Evolutionary conservation across 345 rosid species (phyloP).

Genomic region (Heritiera fomes): DNA sequence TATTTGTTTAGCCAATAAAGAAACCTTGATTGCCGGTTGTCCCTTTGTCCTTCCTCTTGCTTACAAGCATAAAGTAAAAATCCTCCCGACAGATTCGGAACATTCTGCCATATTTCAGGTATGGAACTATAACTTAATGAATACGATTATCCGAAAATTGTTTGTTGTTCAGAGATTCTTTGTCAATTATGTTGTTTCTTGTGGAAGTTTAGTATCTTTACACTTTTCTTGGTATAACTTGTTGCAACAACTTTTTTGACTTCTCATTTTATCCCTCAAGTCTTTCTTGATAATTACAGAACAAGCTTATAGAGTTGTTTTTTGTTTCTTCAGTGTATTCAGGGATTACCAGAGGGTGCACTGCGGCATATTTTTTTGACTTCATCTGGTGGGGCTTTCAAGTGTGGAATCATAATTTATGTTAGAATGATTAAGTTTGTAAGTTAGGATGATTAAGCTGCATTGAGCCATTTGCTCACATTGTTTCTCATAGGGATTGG

Average conservation of each 20-base stretch:
- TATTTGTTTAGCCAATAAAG: conserved; percentile 95
- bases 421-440: conserved; percentile 10
- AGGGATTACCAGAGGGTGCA: conserved; percentile 90
- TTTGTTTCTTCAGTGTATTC: conserved; percentile 74
- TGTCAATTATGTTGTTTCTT: too few species aligned
- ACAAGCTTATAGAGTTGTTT: conserved; percentile 11
- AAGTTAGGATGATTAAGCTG: too few species aligned
- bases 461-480: conserved; percentile 22
- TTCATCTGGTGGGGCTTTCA: conserved; percentile 98
- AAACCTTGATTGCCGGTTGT: conserved; percentile 94
- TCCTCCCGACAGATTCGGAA: too few species aligned
- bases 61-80: too few species aligned
- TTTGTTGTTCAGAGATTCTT: too few species aligned
- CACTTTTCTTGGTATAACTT: conserved; percentile 10
- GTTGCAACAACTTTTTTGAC: conserved; percentile 7
- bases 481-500: conserved; percentile 58
- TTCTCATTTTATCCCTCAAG: background rate
- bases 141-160: too few species aligned
- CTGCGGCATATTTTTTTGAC: conserved; percentile 84
- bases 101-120: too few species aligned
- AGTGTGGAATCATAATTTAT: conserved; percentile 48
- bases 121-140: too few species aligned
- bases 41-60: conserved; percentile 97
- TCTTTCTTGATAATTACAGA: conserved; percentile 3
- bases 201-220: background rate